Conservation (phyloP, 768 basidiomycete species). For the Lanmaoa rubissima region DNA sequence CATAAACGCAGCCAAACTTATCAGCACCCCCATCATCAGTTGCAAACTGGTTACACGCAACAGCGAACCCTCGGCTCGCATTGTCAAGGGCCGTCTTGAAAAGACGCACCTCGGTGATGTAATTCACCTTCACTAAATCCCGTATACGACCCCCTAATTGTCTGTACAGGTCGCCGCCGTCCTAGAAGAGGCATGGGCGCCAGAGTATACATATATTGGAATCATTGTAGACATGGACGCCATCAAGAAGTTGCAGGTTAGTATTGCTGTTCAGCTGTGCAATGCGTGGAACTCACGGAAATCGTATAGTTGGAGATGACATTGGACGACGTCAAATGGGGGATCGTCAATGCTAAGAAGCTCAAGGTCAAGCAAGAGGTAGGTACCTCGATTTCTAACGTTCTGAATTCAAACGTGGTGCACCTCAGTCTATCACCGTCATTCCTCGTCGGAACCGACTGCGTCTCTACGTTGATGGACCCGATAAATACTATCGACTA, state of each 20-base stretch:
- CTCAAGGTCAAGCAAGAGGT: constrained; percentile 92
- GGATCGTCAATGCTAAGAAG: constrained; percentile 82
- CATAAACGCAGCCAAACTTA: constrained; percentile 97
- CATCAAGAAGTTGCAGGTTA: constrained; percentile 83
- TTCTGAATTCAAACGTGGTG: not conserved
- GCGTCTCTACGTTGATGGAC: constrained; percentile 74
- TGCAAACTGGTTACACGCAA: constrained; percentile 84
- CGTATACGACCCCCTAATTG: not conserved
- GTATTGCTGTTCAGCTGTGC: not conserved
- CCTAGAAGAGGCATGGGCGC: constrained; percentile 94
- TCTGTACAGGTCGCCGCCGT: constrained; percentile 75
- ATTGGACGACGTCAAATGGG: constrained; percentile 90
- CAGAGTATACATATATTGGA: constrained; percentile 89
- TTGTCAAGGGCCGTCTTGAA: constrained; percentile 95
- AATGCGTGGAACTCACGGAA: not conserved
- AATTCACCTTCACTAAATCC: constrained; percentile 21
- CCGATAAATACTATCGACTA: constrained; percentile 79
- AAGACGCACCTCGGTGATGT: constrained; percentile 95
- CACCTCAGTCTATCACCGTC: constrained; percentile 67
- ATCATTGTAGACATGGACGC: constrained; percentile 89
- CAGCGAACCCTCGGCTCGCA: constrained; percentile 93
- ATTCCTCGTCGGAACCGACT: constrained; percentile 72
- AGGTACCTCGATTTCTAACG: not conserved
- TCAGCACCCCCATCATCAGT: constrained; percentile 98
- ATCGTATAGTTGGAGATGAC: constrained; percentile 78